A percentile compares a stretch with the other conserved stretches of the same genome.
phyloP scores from a whole-genome alignment of 208 protist genomes.

The Acanthamoeba triangularis region DNA sequence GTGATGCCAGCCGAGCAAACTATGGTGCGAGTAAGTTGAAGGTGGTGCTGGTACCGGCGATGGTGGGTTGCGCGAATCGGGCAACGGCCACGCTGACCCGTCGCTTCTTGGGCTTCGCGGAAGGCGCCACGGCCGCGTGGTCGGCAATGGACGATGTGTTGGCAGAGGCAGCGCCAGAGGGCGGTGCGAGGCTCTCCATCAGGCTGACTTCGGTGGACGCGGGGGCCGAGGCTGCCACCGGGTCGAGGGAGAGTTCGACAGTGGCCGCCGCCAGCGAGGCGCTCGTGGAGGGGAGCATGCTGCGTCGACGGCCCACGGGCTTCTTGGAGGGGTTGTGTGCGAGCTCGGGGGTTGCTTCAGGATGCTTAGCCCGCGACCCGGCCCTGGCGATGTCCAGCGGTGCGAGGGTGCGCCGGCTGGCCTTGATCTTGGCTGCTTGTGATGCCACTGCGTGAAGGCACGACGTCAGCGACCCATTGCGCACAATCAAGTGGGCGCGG shows the following conservation, averaged over 20 bases:
- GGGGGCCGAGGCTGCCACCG: background rate
- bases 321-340: background rate
- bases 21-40: background rate
- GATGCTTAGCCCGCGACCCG: too few species aligned
- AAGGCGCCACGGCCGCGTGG: background rate
- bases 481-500: too few species aligned
- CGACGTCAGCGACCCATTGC: too few species aligned
- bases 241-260: background rate
- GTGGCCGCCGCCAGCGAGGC: background rate
- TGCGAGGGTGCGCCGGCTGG: too few species aligned
- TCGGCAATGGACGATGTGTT: background rate
- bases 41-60: background rate
- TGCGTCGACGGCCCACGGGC: background rate
- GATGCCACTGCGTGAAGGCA: too few species aligned
- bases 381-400: too few species aligned
- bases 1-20: background rate
- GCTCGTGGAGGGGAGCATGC: constrained; percentile 31
- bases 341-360: too few species aligned
- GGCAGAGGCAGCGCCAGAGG: background rate
- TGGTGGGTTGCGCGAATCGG: constrained; percentile 18
- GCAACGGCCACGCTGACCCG: constrained; percentile 12
- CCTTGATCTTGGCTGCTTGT: too few species aligned
- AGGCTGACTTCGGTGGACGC: background rate
- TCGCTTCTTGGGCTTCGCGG: background rate
- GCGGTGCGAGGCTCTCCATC: too few species aligned